phyloP scores from a whole-genome alignment of 2,329 filamentous ascomycete genomes.

The Ascochyta fabae region DNA sequence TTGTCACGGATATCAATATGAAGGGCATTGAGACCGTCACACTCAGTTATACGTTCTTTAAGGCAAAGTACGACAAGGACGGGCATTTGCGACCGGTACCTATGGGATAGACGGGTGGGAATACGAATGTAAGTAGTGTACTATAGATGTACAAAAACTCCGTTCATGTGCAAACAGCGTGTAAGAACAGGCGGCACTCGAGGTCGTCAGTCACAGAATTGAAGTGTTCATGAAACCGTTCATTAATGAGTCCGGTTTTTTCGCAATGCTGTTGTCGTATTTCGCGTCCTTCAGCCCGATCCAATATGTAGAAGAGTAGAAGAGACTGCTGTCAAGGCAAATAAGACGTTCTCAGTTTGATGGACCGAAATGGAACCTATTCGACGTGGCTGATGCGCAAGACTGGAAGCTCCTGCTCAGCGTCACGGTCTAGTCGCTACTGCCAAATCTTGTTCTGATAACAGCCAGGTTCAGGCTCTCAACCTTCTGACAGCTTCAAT shows the following conservation, averaged over 20 bases:
- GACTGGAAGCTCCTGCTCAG: not conserved
- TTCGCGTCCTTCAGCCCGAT: not conserved
- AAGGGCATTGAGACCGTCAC: slow-evolving; percentile 93
- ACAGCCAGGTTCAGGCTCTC: too few species aligned
- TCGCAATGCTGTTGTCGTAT: not conserved
- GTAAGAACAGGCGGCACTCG: not conserved
- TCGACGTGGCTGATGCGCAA: not conserved
- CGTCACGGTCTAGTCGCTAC: not conserved
- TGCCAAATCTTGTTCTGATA: not conserved
- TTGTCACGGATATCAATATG: slow-evolving; percentile 92
- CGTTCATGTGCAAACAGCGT: not conserved
- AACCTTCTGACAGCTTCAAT: not conserved
- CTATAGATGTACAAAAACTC: slow-evolving; percentile 9
- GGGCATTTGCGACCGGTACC: slow-evolving; percentile 69
- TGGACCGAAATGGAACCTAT: too few species aligned
- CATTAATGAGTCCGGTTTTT: not conserved
- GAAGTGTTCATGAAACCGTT: not conserved
- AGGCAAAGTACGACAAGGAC: slow-evolving; percentile 84
- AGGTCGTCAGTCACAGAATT: not conserved
- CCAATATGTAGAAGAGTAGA: not conserved
- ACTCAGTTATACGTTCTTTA: slow-evolving; percentile 97
- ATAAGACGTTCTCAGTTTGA: not conserved
- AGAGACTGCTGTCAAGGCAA: not conserved
- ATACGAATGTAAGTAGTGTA: slow-evolving; percentile 11
- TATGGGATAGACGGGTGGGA: slow-evolving; percentile 21